Base-by-base conservation (phyloP, 2,329 filamentous ascomycete species). In the Pestalotiopsis sp. region DNA sequence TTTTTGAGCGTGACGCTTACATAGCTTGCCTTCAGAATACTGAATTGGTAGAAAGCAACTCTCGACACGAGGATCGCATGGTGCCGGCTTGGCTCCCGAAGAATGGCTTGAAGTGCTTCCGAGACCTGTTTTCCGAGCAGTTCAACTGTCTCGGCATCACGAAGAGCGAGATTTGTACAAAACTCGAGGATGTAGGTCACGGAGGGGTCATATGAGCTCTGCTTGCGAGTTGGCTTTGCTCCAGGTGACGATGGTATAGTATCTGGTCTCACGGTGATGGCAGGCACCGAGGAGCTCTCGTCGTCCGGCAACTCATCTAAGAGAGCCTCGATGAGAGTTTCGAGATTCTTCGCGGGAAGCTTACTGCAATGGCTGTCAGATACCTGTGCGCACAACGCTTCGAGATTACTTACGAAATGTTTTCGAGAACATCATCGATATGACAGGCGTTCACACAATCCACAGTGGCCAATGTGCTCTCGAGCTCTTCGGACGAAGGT, bases 401-500 rank as follows among this genome's bases (percentile, higher is more conserved):
- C 12, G 20, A 5, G 17, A 25, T 4, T 64, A 84, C 89, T 85
- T 84, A 94, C 90, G 89, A 87, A 71, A 98, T 91, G 76, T 97
- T 97, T 13, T 89, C 86, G 73, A 98, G 91, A 3, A 98, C 90
- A 71, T 92, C 90, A 69, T 91, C 90, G 77, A 98, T 92, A 67
- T 92, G 91, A 78, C 96, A 99, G 59, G 94, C 92, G 74, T 93
- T 95, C 57, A 99, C 91, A 76, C 95, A 99, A 78, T 98, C 96
- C 2, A 98, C 93, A 0, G 96, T 95, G 78, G 93, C 96, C 11
- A 99, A 84, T 0, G 96, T 98, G 77, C 96, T 97, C 76, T 99
- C 96, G 38, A 99, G 86, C 79, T 99, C 96, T 78, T 98, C 95
- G 72, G 98, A 94, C 1, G 96, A 98, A 2, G 96, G 96, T 81